Percentiles rank a stretch among this genome's conserved stretches.
phyloP scores from a whole-genome alignment of 768 basidiomycete genomes.

The Mycena albidolilacea region DNA sequence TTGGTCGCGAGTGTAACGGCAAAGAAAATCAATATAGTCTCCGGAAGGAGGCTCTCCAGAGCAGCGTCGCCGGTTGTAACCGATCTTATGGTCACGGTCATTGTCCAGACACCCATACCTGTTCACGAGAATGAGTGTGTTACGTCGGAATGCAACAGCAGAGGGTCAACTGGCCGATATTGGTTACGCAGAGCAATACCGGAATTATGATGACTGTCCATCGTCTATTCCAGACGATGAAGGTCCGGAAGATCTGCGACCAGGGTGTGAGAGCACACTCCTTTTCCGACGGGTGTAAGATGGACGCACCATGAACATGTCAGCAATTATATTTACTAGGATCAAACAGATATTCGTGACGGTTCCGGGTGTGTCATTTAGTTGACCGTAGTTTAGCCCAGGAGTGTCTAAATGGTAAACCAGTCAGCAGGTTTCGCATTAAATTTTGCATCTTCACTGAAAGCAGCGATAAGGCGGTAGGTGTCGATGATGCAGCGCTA shows the following conservation, averaged over 20 bases:
- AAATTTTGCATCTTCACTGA: neutral
- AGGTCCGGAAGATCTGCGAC: constrained; percentile 13
- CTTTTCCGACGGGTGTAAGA: neutral
- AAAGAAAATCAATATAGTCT: neutral
- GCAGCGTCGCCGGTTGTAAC: neutral
- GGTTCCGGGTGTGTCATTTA: neutral
- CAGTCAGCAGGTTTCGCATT: neutral
- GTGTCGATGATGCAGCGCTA: constrained; percentile 3
- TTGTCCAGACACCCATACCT: neutral
- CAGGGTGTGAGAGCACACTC: neutral
- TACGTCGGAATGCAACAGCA: neutral
- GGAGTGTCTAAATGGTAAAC: neutral
- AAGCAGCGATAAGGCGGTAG: neutral
- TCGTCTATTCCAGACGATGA: constrained; percentile 8
- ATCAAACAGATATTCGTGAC: neutral
- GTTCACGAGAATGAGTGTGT: neutral
- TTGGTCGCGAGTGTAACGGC: neutral
- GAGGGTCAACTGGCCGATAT: neutral
- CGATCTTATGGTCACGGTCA: neutral
- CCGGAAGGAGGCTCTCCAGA: neutral
- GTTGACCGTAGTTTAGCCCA: neutral
- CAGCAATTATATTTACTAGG: neutral
- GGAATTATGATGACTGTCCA: constrained; percentile 12
- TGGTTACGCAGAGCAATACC: neutral
- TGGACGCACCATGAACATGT: constrained; percentile 1